A percentile compares a stretch with the other conserved stretches of the same genome.
Conservation (phyloP, 179 eudicot species). For the Silene coronaria region DNA sequence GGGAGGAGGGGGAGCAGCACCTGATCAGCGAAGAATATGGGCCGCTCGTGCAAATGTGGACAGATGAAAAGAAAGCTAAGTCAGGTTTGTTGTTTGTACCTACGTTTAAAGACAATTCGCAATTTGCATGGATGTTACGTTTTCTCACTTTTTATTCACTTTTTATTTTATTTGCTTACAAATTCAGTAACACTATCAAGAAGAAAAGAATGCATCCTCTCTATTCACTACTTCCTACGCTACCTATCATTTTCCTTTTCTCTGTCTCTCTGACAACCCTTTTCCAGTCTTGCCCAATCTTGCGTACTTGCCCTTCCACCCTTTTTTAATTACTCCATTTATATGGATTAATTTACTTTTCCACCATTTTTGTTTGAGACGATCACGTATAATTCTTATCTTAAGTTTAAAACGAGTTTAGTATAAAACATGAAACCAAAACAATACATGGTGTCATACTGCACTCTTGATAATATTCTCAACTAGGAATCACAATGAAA, state of each 20-base stretch:
- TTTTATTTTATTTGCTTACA: not conserved
- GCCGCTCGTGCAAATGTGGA: slow-evolving; percentile 31
- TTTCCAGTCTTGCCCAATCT: not conserved
- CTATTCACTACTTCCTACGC: slow-evolving; percentile 25
- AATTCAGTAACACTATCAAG: not conserved
- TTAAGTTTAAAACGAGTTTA: too few species aligned
- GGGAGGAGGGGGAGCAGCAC: slow-evolving; percentile 35
- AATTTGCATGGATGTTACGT: slow-evolving; percentile 46
- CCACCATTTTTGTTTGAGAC: too few species aligned
- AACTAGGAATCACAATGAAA: too few species aligned
- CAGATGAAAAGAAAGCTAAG: not conserved
- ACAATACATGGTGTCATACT: too few species aligned
- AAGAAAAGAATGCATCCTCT: not conserved
- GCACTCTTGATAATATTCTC: too few species aligned
- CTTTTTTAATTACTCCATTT: too few species aligned
- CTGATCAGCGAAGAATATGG: slow-evolving; percentile 54
- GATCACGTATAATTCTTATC: too few species aligned
- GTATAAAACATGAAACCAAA: too few species aligned
- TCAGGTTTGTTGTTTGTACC: not conserved
- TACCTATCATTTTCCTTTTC: slow-evolving; percentile 19
- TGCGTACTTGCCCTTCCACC: not conserved
- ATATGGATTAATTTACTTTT: too few species aligned
- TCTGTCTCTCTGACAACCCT: not conserved
- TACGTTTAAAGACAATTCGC: slow-evolving; percentile 16
- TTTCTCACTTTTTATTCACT: too few species aligned